Conservation (phyloP, 768 basidiomycete genomes). For the Auricularia sp. region DNA sequence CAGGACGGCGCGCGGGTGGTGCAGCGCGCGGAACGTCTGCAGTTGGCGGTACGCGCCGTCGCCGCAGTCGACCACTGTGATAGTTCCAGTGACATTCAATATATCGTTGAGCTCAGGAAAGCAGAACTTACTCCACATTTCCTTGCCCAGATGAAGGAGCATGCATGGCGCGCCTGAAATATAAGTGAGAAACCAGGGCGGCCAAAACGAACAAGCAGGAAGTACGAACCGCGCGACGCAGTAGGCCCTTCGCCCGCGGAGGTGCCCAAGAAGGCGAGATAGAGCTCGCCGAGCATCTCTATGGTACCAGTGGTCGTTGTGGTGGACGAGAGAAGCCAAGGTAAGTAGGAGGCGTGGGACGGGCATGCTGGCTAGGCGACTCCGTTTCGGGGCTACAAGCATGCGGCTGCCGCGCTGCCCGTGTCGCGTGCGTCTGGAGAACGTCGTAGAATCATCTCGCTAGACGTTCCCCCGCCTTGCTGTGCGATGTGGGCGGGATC, state of each 20-base stretch:
- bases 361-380: no score
- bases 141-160: neutral
- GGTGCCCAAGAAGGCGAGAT: neutral
- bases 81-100: neutral
- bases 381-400: no score
- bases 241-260: neutral
- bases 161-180: neutral
- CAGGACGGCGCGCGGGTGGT: neutral
- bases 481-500: no score
- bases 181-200: neutral
- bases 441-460: no score
- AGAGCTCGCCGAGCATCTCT: neutral
- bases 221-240: neutral
- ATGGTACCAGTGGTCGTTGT: neutral
- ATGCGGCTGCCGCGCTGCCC: no score
- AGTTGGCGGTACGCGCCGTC: neutral
- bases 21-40: neutral
- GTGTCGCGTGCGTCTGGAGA: no score
- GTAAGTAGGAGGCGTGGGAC: no score
- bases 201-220: neutral
- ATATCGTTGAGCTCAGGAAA: no score
- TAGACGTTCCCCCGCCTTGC: no score
- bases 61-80: neutral
- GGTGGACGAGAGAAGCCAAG: no score
- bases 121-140: neutral